These are phyloP conservation scores for Phialophora tarda DNA, from an alignment of 2,329 filamentous ascomycete genomes.

Conservation along the genomic window DNA sequence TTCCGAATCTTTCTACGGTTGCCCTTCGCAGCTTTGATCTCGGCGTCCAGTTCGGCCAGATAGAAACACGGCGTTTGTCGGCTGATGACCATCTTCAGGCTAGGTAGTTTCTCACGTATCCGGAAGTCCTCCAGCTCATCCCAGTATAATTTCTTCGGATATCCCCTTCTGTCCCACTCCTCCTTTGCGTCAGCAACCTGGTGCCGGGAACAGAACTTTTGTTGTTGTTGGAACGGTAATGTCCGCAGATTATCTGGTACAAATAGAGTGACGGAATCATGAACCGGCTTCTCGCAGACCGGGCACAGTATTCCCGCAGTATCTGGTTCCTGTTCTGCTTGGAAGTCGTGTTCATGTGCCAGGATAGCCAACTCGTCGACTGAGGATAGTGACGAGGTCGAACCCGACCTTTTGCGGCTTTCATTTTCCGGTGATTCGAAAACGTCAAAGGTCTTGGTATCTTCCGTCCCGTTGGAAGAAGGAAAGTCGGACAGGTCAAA, in stretches of 20 bases:
- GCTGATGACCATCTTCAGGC: conserved; percentile 65
- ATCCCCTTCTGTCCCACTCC: conserved; percentile 60
- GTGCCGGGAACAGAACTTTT: conserved; percentile 37
- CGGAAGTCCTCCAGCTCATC: conserved; percentile 64
- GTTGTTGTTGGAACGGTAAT: conserved; percentile 35
- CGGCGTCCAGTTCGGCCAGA: conserved; percentile 58
- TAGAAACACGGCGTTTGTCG: conserved; percentile 65
- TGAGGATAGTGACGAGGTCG: conserved; percentile 35
- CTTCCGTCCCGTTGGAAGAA: conserved; percentile 27
- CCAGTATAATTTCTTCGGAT: conserved; percentile 75
- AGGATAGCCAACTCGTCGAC: conserved; percentile 31
- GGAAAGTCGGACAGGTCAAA: conserved; percentile 29
- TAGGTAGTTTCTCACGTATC: conserved; percentile 54
- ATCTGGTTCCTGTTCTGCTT: background rate
- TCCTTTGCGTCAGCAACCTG: conserved; percentile 32
- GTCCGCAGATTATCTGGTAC: conserved; percentile 32
- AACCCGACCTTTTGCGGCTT: conserved; percentile 25
- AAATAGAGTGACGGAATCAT: conserved; percentile 18
- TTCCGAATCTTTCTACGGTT: conserved; percentile 53
- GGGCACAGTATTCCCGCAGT: conserved; percentile 20
- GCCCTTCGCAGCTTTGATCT: conserved; percentile 32
- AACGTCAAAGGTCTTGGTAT: conserved; percentile 16
- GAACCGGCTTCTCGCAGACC: conserved; percentile 20
- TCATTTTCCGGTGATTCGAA: background rate
- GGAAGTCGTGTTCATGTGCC: conserved; percentile 28